These are phyloP conservation scores for Trichoderma gracile DNA, from an alignment of 2,329 filamentous ascomycete species.

Conservation along the genomic window DNA sequence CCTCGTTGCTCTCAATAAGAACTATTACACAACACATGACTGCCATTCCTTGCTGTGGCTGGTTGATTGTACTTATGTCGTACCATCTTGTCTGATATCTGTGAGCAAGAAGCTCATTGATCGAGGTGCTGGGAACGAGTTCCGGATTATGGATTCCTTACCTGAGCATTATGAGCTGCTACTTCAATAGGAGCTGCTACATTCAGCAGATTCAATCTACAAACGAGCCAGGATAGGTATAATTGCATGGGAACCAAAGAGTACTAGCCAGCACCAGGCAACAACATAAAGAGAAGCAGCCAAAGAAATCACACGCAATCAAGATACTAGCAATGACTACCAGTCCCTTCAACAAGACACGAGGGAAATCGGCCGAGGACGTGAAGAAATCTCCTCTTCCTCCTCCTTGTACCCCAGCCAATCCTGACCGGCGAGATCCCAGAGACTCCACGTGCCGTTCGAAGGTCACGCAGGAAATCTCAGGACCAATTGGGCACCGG, in stretches of 20 bases:
- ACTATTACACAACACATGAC: not conserved
- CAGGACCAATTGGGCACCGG: slow-evolving; percentile 16
- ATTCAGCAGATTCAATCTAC: no score
- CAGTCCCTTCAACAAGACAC: no score
- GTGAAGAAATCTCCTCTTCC: not conserved
- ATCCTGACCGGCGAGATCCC: slow-evolving; percentile 1
- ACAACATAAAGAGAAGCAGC: not conserved
- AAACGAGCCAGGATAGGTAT: no score
- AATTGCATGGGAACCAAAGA: no score
- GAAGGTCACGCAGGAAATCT: slow-evolving; percentile 16
- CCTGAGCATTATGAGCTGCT: no score
- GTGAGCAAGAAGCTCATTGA: not conserved
- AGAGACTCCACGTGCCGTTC: slow-evolving; percentile 21
- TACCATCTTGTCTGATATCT: not conserved
- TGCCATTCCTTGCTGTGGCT: slow-evolving; percentile 15
- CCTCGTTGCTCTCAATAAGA: slow-evolving; percentile 1
- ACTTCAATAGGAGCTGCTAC: no score
- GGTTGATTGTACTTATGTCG: not conserved
- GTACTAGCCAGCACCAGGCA: slow-evolving; percentile 5
- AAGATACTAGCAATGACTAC: no score
- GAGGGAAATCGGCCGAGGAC: not conserved
- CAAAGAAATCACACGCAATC: no score
- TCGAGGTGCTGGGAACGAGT: not conserved
- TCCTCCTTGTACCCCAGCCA: slow-evolving; percentile 9
- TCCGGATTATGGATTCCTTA: no score